phyloP scores from a whole-genome alignment of 495 filamentous ascomycete genomes.

The Paragyromitra xinjiangensis region DNA sequence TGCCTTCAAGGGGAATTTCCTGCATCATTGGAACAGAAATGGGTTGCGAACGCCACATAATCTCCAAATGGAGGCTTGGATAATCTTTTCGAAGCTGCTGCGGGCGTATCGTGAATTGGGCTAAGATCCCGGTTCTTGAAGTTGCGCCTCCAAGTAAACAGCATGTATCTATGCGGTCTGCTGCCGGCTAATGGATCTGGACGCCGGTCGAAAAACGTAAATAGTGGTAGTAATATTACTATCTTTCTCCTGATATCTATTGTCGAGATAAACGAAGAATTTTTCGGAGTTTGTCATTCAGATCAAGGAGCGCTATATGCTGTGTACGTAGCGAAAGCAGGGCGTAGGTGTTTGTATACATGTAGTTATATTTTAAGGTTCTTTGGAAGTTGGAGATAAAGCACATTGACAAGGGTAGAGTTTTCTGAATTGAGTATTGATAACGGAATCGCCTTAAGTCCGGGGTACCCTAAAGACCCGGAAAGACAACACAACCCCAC shows the following conservation, averaged over 20 bases:
- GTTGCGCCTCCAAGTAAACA: neutral
- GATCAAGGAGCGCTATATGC: too few relatives aligned
- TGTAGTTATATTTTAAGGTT: too few relatives aligned
- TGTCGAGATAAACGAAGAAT: neutral
- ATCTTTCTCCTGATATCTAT: neutral
- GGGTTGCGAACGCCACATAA: slow-evolving; percentile 1
- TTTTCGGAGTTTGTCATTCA: too few relatives aligned
- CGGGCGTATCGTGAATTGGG: slow-evolving; percentile 13
- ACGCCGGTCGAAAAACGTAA: neutral
- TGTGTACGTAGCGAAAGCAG: too few relatives aligned
- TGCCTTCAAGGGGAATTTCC: neutral
- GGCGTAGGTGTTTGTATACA: too few relatives aligned
- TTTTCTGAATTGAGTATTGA: neutral
- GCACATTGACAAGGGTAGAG: neutral
- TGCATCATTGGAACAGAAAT: slow-evolving; percentile 12
- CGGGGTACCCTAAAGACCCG: neutral
- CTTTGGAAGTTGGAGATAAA: too few relatives aligned
- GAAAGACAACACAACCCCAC: slow-evolving; percentile 7
- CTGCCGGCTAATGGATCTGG: slow-evolving; percentile 7
- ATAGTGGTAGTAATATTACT: neutral
- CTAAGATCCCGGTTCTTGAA: neutral
- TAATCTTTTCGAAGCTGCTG: neutral
- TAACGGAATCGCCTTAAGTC: neutral
- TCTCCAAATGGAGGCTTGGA: neutral
- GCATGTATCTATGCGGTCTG: neutral